phyloP scores from a whole-genome alignment of 108 stramenopile species.

The Discostella pseudostelligera region DNA sequence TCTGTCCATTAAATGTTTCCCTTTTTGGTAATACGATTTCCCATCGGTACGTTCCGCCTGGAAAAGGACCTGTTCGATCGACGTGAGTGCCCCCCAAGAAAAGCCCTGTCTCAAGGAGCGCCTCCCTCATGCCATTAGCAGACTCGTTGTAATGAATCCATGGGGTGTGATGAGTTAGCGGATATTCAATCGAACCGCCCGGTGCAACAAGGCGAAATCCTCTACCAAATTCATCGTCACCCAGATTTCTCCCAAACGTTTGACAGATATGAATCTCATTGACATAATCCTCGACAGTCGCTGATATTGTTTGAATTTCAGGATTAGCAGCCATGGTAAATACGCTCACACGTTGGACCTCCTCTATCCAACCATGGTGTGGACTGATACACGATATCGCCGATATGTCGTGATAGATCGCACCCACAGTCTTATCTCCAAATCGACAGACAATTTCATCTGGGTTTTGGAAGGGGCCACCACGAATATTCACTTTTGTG shows the following conservation, averaged over 20 bases:
- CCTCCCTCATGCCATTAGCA: constrained; percentile 32
- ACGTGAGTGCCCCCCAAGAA: constrained; percentile 35
- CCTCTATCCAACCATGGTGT: constrained; percentile 28
- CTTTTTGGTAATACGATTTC: constrained; percentile 33
- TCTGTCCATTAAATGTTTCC: constrained; percentile 25
- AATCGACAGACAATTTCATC: constrained; percentile 42
- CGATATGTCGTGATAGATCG: constrained; percentile 18
- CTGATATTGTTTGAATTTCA: constrained; percentile 47
- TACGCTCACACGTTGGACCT: constrained; percentile 44
- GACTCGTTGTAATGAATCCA: constrained; percentile 45
- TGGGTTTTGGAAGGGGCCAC: constrained; percentile 34
- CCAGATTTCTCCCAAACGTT: constrained; percentile 13
- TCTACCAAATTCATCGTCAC: constrained; percentile 33
- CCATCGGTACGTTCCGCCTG: constrained; percentile 36
- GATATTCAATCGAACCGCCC: constrained; percentile 23
- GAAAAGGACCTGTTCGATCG: constrained; percentile 20
- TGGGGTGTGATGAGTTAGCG: constrained; percentile 21
- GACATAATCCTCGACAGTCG: constrained; percentile 28
- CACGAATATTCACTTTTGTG: constrained; percentile 28
- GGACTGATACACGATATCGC: constrained; percentile 35
- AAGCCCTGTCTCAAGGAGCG: constrained; percentile 31
- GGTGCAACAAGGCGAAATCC: constrained; percentile 37
- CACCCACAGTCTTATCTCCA: constrained; percentile 36
- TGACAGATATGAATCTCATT: constrained; percentile 34
- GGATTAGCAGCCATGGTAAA: constrained; percentile 41